phyloP scores from a whole-genome alignment of 2,329 filamentous ascomycete genomes.

The Penicillium janthinellum region DNA sequence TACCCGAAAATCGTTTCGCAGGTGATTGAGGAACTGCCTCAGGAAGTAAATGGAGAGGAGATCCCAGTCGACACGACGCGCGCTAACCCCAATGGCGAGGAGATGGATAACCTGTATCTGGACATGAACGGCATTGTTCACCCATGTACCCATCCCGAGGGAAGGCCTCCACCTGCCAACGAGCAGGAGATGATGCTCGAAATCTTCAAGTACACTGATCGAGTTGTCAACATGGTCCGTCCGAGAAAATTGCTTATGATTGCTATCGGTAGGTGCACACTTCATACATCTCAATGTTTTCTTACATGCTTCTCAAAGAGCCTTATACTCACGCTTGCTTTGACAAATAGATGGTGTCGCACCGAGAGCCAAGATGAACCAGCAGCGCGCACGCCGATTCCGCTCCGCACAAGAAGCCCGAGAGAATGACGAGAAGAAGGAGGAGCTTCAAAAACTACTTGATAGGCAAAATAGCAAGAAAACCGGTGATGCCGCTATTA shows the following conservation, averaged over 20 bases:
- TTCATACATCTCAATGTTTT: neutral
- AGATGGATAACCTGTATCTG: constrained; percentile 96
- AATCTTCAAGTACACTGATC: constrained; percentile 97
- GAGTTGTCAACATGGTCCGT: constrained; percentile 97
- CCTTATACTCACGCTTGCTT: neutral
- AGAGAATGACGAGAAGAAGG: constrained; percentile 90
- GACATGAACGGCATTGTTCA: constrained; percentile 99
- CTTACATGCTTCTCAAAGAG: neutral
- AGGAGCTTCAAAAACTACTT: constrained; percentile 81
- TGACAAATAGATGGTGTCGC: constrained; percentile 78
- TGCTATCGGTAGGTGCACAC: constrained; percentile 69
- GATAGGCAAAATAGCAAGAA: constrained; percentile 73
- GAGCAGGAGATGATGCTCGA: constrained; percentile 99
- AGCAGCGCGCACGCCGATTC: constrained; percentile 94
- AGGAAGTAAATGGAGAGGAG: constrained; percentile 77
- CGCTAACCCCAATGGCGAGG: constrained; percentile 94
- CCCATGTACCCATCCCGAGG: constrained; percentile 96
- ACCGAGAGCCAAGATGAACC: constrained; percentile 98
- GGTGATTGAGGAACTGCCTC: constrained; percentile 82
- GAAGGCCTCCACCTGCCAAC: constrained; percentile 83
- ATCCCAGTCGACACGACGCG: constrained; percentile 83
- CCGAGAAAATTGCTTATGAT: constrained; percentile 96
- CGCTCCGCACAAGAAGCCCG: constrained; percentile 90
- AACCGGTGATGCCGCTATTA: constrained; percentile 59
- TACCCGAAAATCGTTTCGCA: constrained; percentile 96